Percentiles rank a stretch among this genome's conserved stretches.
These are phyloP conservation scores for Microdochium trichocladiopsis DNA, from an alignment of 2,329 filamentous ascomycete genomes.

Conservation along the genomic window DNA sequence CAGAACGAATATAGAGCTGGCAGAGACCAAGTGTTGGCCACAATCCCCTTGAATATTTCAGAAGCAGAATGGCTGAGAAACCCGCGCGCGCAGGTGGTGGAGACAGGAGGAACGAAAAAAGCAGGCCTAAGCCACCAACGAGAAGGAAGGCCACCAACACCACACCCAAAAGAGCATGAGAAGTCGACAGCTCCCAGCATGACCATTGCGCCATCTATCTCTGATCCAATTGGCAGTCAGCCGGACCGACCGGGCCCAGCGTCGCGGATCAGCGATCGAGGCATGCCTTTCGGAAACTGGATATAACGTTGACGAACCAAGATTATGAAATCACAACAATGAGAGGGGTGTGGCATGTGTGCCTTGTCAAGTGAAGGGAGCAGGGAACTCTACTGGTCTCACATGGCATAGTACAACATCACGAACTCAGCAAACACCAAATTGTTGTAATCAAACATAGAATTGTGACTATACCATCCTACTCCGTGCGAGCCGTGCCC, in stretches of 20 bases:
- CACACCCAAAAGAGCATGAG: background rate
- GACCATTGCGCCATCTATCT: no score
- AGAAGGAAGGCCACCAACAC: background rate
- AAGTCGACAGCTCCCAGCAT: background rate
- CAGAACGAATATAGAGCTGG: conserved; percentile 2
- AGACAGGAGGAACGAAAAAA: conserved; percentile 4
- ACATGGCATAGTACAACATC: no score
- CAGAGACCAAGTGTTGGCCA: conserved; percentile 1
- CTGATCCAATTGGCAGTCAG: no score
- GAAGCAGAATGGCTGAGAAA: conserved; percentile 21
- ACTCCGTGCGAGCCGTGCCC: no score
- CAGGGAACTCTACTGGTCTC: no score
- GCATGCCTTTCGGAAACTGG: conserved; percentile 5
- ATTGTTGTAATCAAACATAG: no score
- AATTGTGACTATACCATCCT: no score
- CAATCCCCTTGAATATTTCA: conserved; percentile 11
- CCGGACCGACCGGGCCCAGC: no score
- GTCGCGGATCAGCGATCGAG: background rate
- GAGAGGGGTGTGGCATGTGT: no score
- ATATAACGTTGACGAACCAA: conserved; percentile 1
- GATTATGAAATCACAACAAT: background rate
- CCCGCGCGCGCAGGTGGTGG: conserved; percentile 15
- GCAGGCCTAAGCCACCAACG: conserved; percentile 11
- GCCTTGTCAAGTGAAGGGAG: no score
- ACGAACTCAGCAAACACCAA: no score